These are phyloP conservation scores for Sporobolomyces pararoseus DNA, from an alignment of 768 basidiomycete species.

Conservation along the genomic window DNA sequence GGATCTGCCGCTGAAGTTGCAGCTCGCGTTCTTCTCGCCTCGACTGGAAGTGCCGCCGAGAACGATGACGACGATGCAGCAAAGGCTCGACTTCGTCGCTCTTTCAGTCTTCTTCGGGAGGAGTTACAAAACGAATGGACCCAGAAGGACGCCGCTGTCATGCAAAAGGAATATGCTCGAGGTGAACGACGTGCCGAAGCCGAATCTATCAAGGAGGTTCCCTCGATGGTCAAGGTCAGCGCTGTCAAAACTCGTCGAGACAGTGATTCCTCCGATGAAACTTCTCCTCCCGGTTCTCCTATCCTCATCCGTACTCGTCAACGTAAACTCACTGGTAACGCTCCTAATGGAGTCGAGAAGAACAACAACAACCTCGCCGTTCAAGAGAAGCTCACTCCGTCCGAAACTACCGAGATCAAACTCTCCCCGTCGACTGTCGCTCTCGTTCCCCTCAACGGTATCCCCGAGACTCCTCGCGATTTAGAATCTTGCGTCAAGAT, in stretches of 20 bases:
- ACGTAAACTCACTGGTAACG: constrained; percentile 3
- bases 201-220: constrained; percentile 34
- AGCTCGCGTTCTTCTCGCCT: constrained; percentile 50
- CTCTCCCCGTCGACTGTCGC: constrained; percentile 41
- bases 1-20: constrained; percentile 52
- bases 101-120: constrained; percentile 34
- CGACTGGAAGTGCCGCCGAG: constrained; percentile 34
- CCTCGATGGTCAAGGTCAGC: constrained; percentile 37
- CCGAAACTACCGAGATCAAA: constrained; percentile 26
- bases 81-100: constrained; percentile 26
- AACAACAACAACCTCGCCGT: constrained; percentile 1
- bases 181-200: constrained; percentile 32
- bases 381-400: constrained; percentile 14
- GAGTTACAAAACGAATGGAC: constrained; percentile 44
- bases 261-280: constrained; percentile 38
- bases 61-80: constrained; percentile 31
- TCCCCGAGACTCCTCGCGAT: constrained; percentile 31
- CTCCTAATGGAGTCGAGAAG: not conserved
- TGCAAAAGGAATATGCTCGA: constrained; percentile 38
- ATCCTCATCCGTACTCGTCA: constrained; percentile 42
- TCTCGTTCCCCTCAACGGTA: constrained; percentile 36
- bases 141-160: constrained; percentile 40
- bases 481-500: constrained; percentile 75
- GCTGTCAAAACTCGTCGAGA: constrained; percentile 25
- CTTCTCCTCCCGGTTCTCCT: constrained; percentile 42